These are phyloP conservation scores for Lomentospora prolificans DNA, from an alignment of 2,329 filamentous ascomycete genomes.

Conservation along the genomic window DNA sequence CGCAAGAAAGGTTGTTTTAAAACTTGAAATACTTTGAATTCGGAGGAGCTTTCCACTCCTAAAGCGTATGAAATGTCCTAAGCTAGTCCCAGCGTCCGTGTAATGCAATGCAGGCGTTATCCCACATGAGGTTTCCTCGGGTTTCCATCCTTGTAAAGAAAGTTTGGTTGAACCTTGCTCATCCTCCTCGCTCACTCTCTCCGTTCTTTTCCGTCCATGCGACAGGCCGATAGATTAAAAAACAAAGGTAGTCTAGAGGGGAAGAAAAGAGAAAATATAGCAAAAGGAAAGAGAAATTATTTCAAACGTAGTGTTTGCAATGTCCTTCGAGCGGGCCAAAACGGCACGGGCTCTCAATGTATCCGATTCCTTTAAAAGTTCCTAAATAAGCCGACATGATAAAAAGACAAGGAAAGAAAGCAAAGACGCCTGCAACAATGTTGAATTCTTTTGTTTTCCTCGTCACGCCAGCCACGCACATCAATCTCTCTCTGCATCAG, in stretches of 20 bases:
- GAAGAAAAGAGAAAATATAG: background rate
- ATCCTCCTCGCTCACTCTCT: no score
- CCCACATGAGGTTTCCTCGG: background rate
- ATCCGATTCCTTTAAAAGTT: constrained; percentile 3
- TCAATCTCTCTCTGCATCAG: background rate
- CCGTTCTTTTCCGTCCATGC: no score
- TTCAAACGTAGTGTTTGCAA: constrained; percentile 2
- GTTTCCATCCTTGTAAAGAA: background rate
- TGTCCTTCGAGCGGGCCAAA: background rate
- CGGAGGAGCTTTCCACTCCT: no score
- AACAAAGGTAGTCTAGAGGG: background rate
- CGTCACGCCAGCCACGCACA: constrained; percentile 4
- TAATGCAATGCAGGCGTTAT: background rate
- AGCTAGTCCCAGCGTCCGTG: background rate
- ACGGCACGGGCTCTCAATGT: background rate
- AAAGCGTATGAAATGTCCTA: background rate
- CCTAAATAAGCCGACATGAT: background rate
- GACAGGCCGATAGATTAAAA: background rate
- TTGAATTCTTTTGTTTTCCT: background rate
- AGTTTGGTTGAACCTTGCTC: no score
- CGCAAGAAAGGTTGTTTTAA: no score
- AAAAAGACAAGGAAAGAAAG: background rate
- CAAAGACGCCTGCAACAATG: background rate
- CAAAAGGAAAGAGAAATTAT: constrained; percentile 4
- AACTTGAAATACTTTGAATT: no score